phyloP scores from a whole-genome alignment of 2,329 filamentous ascomycete species.

The Verticillium alfalfae region DNA sequence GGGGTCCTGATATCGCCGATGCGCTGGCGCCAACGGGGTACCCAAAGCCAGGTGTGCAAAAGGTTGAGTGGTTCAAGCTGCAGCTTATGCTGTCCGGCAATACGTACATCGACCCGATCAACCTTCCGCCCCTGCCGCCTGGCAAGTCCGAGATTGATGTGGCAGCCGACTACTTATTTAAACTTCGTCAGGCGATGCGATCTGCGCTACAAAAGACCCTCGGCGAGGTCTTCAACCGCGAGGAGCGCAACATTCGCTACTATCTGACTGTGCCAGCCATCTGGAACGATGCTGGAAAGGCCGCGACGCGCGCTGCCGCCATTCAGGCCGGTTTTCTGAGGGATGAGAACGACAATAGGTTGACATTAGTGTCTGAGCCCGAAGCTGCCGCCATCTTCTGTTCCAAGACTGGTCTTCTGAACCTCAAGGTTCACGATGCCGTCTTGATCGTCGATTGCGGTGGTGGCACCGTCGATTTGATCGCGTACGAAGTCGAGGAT shows the following conservation, averaged over 20 bases:
- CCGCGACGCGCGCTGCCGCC: constrained; percentile 88
- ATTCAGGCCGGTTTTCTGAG: constrained; percentile 95
- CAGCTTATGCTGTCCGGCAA: constrained; percentile 98
- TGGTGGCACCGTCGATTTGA: constrained; percentile 97
- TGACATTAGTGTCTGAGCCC: constrained; percentile 92
- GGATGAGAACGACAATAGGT: constrained; percentile 93
- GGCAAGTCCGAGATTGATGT: constrained; percentile 99
- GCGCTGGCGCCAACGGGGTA: constrained; percentile 95
- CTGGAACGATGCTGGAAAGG: constrained; percentile 98
- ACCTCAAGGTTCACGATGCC: constrained; percentile 97
- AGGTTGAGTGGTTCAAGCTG: constrained; percentile 99
- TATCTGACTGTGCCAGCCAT: constrained; percentile 98
- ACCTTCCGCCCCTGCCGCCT: constrained; percentile 91
- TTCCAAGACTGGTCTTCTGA: constrained; percentile 91
- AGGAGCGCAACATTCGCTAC: constrained; percentile 96
- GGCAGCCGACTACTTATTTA: constrained; percentile 98
- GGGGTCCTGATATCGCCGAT: constrained; percentile 97
- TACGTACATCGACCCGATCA: constrained; percentile 98
- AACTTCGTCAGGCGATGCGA: constrained; percentile 94
- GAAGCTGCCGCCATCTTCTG: constrained; percentile 97
- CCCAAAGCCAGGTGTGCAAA: constrained; percentile 95
- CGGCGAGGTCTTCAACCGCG: constrained; percentile 94
- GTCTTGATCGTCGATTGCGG: constrained; percentile 97
- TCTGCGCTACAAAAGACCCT: constrained; percentile 93
- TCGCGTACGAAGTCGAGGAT: constrained; percentile 97